Base-by-base conservation (phyloP, 2,329 filamentous ascomycete genomes). In the Sarocladiaceae sp. region DNA sequence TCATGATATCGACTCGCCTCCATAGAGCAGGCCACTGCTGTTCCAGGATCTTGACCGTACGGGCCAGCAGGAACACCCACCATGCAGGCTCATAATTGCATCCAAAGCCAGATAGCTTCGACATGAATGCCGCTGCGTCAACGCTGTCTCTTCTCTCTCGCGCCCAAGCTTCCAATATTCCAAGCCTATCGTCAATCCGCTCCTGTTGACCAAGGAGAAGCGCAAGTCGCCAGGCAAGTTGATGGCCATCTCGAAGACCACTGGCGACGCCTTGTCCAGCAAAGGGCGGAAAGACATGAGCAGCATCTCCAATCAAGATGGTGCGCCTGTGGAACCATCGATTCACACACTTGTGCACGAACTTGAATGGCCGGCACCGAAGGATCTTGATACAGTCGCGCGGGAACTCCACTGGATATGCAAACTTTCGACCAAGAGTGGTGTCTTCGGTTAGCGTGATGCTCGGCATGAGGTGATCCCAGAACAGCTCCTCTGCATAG, bases 271-370 rank as follows among this genome's bases (percentile, higher is more conserved):
- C 68, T 53, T 71, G 68, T 1, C 66, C 67, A 3, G 64, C 67
- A 53, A 71, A 47, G 4, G 76, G 75, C 4, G 75, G 76, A 53
- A 78, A 78, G 4, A 78, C 76, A 58, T 79, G 76, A 2, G 76
- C 75, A 5, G 76, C 67, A 55, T 79, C 76, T 15, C 76, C 75
- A 37, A 69, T 71, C 1, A 79, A 61, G 23, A 77, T 64, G 0
- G 69, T 70, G 4, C 69, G 62, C 8, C 63, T 64, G 12, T 66
- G 56, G 18, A 67, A 66, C 76, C 76, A 79, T 31, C 62, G 66
- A 53, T 78, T 77, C 53, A 72, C 74, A 37, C 70, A 70, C 51
- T 71, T 66, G 18, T 71, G 70, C 0, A 70, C 66, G 56, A 78
- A 79, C 0, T 57, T 60, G 35, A 58, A 61, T 12, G 74, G 74